These are phyloP conservation scores for Chlamydomonas eustigma DNA, from an alignment of 139 green algal genomes.

Conservation along the genomic window DNA sequence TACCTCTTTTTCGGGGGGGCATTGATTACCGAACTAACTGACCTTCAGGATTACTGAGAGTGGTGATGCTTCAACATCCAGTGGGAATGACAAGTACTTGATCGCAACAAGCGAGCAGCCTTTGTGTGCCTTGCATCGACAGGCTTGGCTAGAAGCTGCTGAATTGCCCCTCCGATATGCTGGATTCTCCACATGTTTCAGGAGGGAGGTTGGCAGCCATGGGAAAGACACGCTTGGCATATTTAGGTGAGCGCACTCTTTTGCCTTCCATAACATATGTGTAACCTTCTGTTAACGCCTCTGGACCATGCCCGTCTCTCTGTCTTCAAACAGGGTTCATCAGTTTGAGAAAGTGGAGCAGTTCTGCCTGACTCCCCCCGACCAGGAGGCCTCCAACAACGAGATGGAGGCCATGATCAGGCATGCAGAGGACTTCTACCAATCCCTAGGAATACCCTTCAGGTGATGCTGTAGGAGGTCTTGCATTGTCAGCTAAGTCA, in stretches of 20 bases:
- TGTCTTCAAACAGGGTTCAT: slow-evolving; percentile 60
- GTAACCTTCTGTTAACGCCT: not conserved
- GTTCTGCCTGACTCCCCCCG: slow-evolving; percentile 68
- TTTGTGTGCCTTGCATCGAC: slow-evolving; percentile 67
- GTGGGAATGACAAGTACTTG: slow-evolving; percentile 99
- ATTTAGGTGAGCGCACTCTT: slow-evolving; percentile 6
- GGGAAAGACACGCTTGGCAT: slow-evolving; percentile 6
- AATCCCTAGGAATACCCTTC: slow-evolving; percentile 83
- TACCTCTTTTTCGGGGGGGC: no score
- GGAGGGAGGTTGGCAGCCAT: not conserved
- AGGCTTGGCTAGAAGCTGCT: not conserved
- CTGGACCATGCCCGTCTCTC: not conserved
- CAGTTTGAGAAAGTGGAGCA: slow-evolving; percentile 99
- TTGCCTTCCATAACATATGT: no score
- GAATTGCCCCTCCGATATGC: not conserved
- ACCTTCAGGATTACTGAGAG: not conserved
- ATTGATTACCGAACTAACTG: no score
- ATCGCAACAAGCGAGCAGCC: slow-evolving; percentile 98
- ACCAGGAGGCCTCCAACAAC: slow-evolving; percentile 82
- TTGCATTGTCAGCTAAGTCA: not conserved
- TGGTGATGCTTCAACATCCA: slow-evolving; percentile 13
- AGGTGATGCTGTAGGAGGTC: slow-evolving; percentile 21
- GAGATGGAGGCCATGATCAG: slow-evolving; percentile 95
- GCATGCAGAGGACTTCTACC: slow-evolving; percentile 81
- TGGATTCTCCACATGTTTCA: slow-evolving; percentile 10